Evolutionary conservation across 345 rosid species (phyloP).

Genomic region (Microthlaspi erraticum): DNA sequence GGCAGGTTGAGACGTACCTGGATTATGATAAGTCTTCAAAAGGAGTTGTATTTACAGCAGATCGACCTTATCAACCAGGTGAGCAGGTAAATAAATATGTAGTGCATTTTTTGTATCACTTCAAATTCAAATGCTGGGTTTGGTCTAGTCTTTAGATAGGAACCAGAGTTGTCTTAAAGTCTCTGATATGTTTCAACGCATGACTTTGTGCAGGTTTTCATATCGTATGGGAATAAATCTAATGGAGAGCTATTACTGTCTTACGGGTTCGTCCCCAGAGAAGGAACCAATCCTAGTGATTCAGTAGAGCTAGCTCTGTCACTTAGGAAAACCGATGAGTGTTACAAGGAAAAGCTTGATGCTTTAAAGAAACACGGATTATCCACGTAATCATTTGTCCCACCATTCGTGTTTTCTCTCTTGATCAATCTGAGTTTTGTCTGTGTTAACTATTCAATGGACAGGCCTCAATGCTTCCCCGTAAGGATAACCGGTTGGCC

Average conservation of each 20-base stretch:
- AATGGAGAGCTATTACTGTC: constrained; percentile 92
- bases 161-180: constrained; percentile 27
- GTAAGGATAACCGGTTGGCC: constrained; percentile 93
- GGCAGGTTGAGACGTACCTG: constrained; percentile 86
- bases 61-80: constrained; percentile 87
- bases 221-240: constrained; percentile 93
- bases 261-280: constrained; percentile 91
- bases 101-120: constrained; percentile 10
- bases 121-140: constrained; percentile 26
- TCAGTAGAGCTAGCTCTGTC: constrained; percentile 81
- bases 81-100: constrained; percentile 76
- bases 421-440: constrained; percentile 17
- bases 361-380: constrained; percentile 77
- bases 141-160: constrained; percentile 9
- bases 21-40: constrained; percentile 89
- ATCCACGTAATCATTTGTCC: constrained; percentile 59
- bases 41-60: constrained; percentile 85
- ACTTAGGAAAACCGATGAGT: constrained; percentile 72
- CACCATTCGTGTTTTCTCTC: constrained; percentile 11
- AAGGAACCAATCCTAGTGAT: constrained; percentile 92
- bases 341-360: constrained; percentile 79
- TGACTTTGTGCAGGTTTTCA: constrained; percentile 78
- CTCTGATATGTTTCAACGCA: constrained; percentile 30
- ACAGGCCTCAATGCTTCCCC: constrained; percentile 86
- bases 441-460: constrained; percentile 7